A percentile compares a stretch with the other conserved stretches of the same genome.
These are phyloP conservation scores for Globisporangium acanthophoron DNA, from an alignment of 352 stramenopile species.

Conservation along the genomic window DNA sequence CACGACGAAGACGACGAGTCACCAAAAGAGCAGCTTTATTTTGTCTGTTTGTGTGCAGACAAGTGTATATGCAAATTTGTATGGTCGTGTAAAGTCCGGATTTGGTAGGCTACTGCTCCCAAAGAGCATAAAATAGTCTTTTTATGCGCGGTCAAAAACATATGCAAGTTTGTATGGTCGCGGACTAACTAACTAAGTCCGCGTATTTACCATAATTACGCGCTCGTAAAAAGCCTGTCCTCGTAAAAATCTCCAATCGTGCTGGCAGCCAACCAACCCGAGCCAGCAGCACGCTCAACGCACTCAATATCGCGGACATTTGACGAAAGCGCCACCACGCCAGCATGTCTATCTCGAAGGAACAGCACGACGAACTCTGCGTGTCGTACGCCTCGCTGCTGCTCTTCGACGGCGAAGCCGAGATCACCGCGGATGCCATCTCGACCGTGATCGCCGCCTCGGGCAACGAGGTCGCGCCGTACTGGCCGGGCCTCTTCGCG, in stretches of 20 bases:
- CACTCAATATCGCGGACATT: constrained; percentile 18
- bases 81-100: no score
- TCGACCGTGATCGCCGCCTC: constrained; percentile 62
- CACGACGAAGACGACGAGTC: constrained; percentile 37
- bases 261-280: not conserved
- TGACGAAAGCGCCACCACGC: constrained; percentile 44
- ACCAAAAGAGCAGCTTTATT: constrained; percentile 30
- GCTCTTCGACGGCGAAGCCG: constrained; percentile 80
- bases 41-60: no score
- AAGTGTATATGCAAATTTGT: no score
- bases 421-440: constrained; percentile 76
- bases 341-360: constrained; percentile 80
- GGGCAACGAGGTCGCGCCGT: constrained; percentile 80
- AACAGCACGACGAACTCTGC: constrained; percentile 84
- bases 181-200: no score
- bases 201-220: no score
- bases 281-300: not conserved
- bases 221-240: no score
- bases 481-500: constrained; percentile 77
- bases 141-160: no score
- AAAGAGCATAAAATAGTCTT: no score
- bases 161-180: no score
- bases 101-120: no score
- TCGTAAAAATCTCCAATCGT: no score
- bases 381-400: constrained; percentile 81